These are phyloP conservation scores for Pachyrhizus erosus DNA, from an alignment of 306 rosid species.

Conservation along the genomic window DNA sequence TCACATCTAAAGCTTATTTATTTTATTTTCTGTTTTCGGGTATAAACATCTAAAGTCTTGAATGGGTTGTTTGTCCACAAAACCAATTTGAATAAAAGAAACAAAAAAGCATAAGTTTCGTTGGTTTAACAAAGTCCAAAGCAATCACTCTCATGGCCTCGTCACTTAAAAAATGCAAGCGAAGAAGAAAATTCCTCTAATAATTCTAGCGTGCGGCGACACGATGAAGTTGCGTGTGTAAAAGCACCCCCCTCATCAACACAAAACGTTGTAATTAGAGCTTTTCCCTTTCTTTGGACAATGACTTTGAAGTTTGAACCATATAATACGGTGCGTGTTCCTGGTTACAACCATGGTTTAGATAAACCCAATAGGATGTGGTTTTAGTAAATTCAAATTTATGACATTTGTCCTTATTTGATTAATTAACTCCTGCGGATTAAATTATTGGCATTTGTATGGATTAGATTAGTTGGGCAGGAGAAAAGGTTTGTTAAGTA, in stretches of 20 bases:
- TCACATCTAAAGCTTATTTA: too few species aligned
- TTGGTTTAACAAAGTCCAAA: conserved; percentile 32
- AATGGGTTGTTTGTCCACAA: neutral
- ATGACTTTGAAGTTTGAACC: conserved; percentile 39
- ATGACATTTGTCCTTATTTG: neutral
- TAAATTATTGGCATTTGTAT: conserved; percentile 12
- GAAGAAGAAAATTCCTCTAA: neutral
- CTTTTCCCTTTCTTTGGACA: conserved; percentile 13
- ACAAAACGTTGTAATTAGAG: neutral
- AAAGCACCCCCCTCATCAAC: neutral
- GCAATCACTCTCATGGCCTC: conserved; percentile 10
- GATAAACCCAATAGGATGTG: conserved; percentile 12
- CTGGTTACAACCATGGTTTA: conserved; percentile 11
- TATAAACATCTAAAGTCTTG: neutral
- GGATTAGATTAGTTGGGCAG: neutral
- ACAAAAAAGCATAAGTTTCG: neutral
- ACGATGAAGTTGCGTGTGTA: conserved; percentile 55
- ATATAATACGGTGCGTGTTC: neutral
- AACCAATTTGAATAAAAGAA: neutral
- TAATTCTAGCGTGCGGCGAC: conserved; percentile 54
- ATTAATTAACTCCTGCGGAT: neutral
- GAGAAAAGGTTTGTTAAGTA: neutral
- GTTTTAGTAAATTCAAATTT: neutral
- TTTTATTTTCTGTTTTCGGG: neutral
- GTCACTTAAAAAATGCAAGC: conserved; percentile 17